Evolutionary conservation across 495 filamentous ascomycete species (phyloP).

Genomic region (Penicillium paxilli): DNA sequence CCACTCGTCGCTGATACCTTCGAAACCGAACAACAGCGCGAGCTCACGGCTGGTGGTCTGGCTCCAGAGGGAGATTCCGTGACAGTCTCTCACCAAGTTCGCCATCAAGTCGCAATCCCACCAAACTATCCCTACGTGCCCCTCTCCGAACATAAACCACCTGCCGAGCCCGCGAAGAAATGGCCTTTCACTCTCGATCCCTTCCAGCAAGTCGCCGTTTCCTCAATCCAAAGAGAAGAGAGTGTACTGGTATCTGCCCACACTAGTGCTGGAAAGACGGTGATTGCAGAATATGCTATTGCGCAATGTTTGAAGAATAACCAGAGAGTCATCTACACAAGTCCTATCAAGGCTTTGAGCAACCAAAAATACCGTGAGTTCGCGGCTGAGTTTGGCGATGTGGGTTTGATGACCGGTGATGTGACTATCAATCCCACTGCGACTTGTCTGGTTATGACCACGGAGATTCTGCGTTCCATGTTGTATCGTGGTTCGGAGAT

Average conservation of each 20-base stretch:
- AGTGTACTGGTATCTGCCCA: constrained; percentile 96
- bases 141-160: constrained; percentile 84
- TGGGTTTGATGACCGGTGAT: constrained; percentile 98
- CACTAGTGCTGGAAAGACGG: constrained; percentile 96
- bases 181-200: constrained; percentile 94
- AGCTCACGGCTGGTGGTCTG: constrained; percentile 82
- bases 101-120: constrained; percentile 94
- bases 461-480: constrained; percentile 98
- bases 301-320: constrained; percentile 95
- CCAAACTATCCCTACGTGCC: constrained; percentile 92
- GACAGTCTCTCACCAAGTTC: constrained; percentile 91
- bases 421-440: constrained; percentile 98
- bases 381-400: constrained; percentile 90
- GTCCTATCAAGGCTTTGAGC: constrained; percentile 96
- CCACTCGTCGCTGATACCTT: constrained; percentile 92
- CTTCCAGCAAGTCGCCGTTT: constrained; percentile 90
- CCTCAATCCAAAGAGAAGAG: constrained; percentile 91
- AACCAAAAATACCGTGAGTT: constrained; percentile 99
- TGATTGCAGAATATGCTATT: constrained; percentile 97
- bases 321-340: constrained; percentile 98
- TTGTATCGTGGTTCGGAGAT: constrained; percentile 97
- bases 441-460: constrained; percentile 98
- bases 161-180: constrained; percentile 76
- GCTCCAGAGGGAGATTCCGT: constrained; percentile 58
- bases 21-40: constrained; percentile 91